Percentiles rank a stretch among this genome's conserved stretches.
phyloP scores from a whole-genome alignment of 2,329 filamentous ascomycete genomes.

The Penicillium sp. region DNA sequence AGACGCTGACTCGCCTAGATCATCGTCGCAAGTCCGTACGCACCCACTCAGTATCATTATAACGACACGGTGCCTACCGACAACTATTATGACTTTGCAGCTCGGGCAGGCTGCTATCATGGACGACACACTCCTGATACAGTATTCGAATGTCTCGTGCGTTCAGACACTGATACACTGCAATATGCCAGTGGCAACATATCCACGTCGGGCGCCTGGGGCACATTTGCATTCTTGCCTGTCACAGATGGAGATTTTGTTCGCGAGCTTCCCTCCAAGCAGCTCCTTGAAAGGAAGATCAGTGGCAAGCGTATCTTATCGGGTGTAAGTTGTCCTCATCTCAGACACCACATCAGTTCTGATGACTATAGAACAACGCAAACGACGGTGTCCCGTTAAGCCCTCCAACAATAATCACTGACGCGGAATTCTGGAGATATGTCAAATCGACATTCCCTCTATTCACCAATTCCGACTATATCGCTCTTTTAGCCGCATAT shows the following conservation, averaged over 20 bases:
- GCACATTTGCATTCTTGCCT: slow-evolving; percentile 46
- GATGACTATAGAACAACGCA: slow-evolving; percentile 43
- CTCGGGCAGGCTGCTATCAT: slow-evolving; percentile 39
- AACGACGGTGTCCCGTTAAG: slow-evolving; percentile 52
- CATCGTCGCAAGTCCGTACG: slow-evolving; percentile 50
- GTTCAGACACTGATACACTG: slow-evolving; percentile 35
- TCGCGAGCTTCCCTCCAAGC: slow-evolving; percentile 37
- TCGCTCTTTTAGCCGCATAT: slow-evolving; percentile 37
- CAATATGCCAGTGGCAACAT: slow-evolving; percentile 39
- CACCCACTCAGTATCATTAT: slow-evolving; percentile 55
- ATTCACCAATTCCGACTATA: slow-evolving; percentile 25
- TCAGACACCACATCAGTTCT: not conserved
- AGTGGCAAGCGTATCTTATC: slow-evolving; percentile 41
- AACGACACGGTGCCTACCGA: slow-evolving; percentile 47
- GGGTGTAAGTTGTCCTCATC: slow-evolving; percentile 15
- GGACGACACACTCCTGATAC: not conserved
- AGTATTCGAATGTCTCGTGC: slow-evolving; percentile 45
- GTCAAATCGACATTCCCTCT: slow-evolving; percentile 42
- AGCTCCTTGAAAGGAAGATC: slow-evolving; percentile 35
- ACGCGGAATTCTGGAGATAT: slow-evolving; percentile 41
- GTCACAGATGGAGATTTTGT: slow-evolving; percentile 45
- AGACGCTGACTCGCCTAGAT: slow-evolving; percentile 17
- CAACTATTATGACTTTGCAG: slow-evolving; percentile 48
- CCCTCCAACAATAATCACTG: slow-evolving; percentile 45
- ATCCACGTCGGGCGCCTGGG: slow-evolving; percentile 35